Evolutionary conservation across 2,329 filamentous ascomycete species (phyloP).

Genomic region (Fusarium setosum): DNA sequence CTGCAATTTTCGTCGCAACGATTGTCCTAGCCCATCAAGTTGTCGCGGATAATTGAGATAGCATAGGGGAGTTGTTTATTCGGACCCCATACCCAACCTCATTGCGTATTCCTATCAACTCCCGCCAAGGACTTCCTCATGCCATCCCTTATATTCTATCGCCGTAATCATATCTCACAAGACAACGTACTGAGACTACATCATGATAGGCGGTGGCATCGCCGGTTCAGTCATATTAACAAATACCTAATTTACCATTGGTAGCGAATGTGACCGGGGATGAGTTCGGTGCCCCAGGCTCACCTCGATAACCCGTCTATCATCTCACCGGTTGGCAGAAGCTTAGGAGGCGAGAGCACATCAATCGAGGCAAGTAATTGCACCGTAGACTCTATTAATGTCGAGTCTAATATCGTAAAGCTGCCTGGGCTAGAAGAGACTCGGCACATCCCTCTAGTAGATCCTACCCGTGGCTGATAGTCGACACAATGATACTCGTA

Average conservation of each 20-base stretch:
- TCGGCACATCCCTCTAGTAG: too few species aligned
- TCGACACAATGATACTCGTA: too few species aligned
- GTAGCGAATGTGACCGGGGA: background rate
- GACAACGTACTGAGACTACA: background rate
- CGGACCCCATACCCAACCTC: too few species aligned
- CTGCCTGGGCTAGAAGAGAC: conserved; percentile 55
- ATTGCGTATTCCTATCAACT: too few species aligned
- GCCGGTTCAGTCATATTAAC: background rate
- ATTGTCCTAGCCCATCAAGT: too few species aligned
- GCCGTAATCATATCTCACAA: background rate
- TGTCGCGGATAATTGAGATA: too few species aligned
- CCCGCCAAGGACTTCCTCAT: too few species aligned
- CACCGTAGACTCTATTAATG: too few species aligned
- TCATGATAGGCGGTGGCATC: background rate
- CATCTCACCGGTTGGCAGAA: background rate
- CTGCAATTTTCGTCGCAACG: too few species aligned
- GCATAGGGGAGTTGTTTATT: too few species aligned
- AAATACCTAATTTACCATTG: background rate
- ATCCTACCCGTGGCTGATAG: too few species aligned
- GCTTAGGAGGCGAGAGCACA: background rate
- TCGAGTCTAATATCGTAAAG: background rate
- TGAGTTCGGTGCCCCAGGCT: background rate
- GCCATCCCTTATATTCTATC: background rate
- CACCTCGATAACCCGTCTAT: background rate
- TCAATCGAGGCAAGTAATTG: conserved; percentile 9